A percentile compares a stretch with the other conserved stretches of the same genome.
These are phyloP conservation scores for Malus asiatica DNA, from an alignment of 306 rosid species.

Conservation along the genomic window DNA sequence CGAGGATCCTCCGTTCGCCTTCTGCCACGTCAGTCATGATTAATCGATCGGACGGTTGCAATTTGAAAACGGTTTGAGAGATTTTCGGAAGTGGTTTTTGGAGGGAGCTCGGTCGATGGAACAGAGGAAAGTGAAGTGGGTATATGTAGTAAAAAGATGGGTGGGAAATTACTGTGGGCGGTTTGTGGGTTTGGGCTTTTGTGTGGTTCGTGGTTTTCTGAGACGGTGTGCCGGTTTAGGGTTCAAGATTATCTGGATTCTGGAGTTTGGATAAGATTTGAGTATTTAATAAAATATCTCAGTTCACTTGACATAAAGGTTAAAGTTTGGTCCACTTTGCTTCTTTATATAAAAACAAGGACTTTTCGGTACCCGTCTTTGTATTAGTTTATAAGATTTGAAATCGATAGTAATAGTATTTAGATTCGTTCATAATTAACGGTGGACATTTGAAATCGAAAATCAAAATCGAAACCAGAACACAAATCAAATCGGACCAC, in stretches of 20 bases:
- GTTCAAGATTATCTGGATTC: not conserved
- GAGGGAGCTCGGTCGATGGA: not conserved
- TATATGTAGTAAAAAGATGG: not conserved
- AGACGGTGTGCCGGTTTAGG: not conserved
- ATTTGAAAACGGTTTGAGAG: not conserved
- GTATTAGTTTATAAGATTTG: too few relatives aligned
- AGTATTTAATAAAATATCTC: not conserved
- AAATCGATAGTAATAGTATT: too few relatives aligned
- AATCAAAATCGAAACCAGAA: too few relatives aligned
- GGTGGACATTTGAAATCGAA: too few relatives aligned
- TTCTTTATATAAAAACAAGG: too few relatives aligned
- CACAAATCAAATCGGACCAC: fast-evolving
- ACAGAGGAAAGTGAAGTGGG: not conserved
- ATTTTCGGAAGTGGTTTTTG: not conserved
- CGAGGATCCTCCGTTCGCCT: conserved; percentile 55
- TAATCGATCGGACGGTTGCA: conserved; percentile 1
- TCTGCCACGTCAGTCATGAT: conserved; percentile 40
- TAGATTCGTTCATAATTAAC: too few relatives aligned
- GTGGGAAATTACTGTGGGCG: conserved; percentile 35
- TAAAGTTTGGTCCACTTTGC: too few relatives aligned
- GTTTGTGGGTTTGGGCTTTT: conserved; percentile 22
- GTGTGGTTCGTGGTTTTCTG: conserved; percentile 8
- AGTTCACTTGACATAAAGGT: not conserved
- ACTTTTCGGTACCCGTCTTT: too few relatives aligned
- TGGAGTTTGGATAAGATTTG: not conserved